These are phyloP conservation scores for Hibiscus trionum DNA, from an alignment of 345 rosid species.

Conservation along the genomic window DNA sequence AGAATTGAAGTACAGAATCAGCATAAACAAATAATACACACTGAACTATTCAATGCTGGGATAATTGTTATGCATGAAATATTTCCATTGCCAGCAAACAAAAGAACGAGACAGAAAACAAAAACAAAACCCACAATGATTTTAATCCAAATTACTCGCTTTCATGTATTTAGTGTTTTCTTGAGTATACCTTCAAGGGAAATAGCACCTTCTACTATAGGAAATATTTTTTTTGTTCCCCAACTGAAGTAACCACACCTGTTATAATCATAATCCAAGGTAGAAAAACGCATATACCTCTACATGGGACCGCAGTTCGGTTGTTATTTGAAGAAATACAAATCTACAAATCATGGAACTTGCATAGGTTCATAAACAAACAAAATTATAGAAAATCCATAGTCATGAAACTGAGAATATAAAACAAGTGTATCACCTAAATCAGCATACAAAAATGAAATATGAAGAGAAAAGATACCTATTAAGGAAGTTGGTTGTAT, in stretches of 20 bases:
- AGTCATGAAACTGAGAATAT: not conserved
- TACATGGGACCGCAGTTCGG: not conserved
- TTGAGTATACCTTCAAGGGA: not conserved
- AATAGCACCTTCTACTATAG: not conserved
- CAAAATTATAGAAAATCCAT: conserved; percentile 1
- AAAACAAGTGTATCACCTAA: not conserved
- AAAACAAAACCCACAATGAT: not conserved
- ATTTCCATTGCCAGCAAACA: not conserved
- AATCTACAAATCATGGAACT: not conserved
- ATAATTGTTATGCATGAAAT: not conserved
- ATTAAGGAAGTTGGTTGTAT: conserved; percentile 64
- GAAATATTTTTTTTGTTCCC: not conserved
- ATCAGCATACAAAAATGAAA: not conserved
- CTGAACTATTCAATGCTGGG: not conserved
- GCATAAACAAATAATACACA: not conserved
- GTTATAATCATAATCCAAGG: not conserved
- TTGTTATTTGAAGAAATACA: not conserved
- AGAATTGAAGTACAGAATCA: not conserved
- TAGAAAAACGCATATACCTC: not conserved
- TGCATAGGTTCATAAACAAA: not conserved
- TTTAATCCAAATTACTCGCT: not conserved
- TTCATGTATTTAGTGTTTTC: not conserved
- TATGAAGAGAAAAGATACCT: conserved; percentile 32
- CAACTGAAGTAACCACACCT: not conserved
- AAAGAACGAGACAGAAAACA: not conserved